phyloP scores from a whole-genome alignment of 352 stramenopile species.

The Phytopythium ostracodes region DNA sequence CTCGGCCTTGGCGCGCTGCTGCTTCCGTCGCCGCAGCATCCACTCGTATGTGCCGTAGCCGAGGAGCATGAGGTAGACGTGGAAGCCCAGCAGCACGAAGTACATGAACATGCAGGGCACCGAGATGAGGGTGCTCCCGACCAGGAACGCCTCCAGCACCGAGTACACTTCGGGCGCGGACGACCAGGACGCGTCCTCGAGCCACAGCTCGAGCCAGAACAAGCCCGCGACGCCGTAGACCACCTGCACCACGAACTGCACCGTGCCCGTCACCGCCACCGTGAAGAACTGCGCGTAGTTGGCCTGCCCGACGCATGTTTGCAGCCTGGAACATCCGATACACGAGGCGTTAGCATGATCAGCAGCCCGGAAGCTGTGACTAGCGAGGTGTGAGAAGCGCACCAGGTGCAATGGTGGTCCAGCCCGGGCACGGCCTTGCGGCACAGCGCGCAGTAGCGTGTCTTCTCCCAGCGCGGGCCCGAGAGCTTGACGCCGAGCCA shows the following conservation, averaged over 20 bases:
- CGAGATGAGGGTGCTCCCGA: slow-evolving; percentile 54
- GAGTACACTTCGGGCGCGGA: slow-evolving; percentile 16
- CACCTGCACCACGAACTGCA: slow-evolving; percentile 69
- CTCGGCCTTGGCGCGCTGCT: slow-evolving; percentile 58
- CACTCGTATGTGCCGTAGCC: slow-evolving; percentile 87
- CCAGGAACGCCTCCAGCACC: slow-evolving; percentile 41
- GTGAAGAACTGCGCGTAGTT: slow-evolving; percentile 90
- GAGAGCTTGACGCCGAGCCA: slow-evolving; percentile 73
- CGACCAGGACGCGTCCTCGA: slow-evolving; percentile 12
- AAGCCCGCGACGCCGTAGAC: slow-evolving; percentile 45
- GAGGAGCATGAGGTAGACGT: slow-evolving; percentile 72
- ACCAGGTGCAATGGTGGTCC: slow-evolving; percentile 88
- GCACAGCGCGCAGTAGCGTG: slow-evolving; percentile 76
- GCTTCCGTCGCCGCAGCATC: slow-evolving; percentile 76
- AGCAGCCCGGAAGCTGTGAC: not conserved
- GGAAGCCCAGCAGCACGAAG: slow-evolving; percentile 77
- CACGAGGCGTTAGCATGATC: slow-evolving; percentile 1
- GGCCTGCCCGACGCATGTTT: slow-evolving; percentile 76
- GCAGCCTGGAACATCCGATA: slow-evolving; percentile 36
- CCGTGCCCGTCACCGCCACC: slow-evolving; percentile 55
- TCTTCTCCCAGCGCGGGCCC: slow-evolving; percentile 74
- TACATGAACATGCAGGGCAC: slow-evolving; percentile 85
- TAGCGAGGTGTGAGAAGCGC: not conserved
- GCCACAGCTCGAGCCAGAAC: slow-evolving; percentile 41
- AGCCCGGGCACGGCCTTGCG: slow-evolving; percentile 73